Conservation (phyloP, 2,329 filamentous ascomycete species). For the Triangularia verruculosa region DNA sequence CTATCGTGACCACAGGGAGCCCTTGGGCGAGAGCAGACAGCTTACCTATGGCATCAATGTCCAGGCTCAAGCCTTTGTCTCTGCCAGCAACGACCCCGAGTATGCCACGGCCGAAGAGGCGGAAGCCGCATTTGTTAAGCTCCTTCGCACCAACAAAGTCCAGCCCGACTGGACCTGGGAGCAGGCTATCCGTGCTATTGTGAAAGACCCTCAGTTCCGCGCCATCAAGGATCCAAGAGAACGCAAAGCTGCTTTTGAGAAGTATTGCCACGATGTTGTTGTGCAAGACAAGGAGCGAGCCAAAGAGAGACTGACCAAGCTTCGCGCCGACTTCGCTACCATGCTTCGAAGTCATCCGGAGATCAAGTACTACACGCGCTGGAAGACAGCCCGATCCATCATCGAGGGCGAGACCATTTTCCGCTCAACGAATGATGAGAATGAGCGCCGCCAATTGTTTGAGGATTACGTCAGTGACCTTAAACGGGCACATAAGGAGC, state of each 20-base stretch:
- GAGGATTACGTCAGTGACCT: constrained; percentile 88
- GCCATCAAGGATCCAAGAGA: constrained; percentile 91
- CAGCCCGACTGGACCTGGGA: constrained; percentile 93
- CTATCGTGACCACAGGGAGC: constrained; percentile 33
- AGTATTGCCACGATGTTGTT: constrained; percentile 87
- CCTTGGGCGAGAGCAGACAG: constrained; percentile 55
- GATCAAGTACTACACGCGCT: constrained; percentile 94
- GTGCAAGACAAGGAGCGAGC: constrained; percentile 91
- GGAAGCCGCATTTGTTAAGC: constrained; percentile 87
- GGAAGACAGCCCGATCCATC: constrained; percentile 92
- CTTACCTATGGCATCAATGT: constrained; percentile 55
- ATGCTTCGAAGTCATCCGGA: constrained; percentile 97
- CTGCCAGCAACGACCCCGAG: constrained; percentile 69
- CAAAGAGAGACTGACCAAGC: constrained; percentile 86
- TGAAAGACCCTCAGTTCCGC: constrained; percentile 89
- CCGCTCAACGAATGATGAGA: constrained; percentile 82
- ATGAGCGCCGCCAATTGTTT: constrained; percentile 84
- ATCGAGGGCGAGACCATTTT: constrained; percentile 96
- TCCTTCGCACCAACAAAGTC: constrained; percentile 79
- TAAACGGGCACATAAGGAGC: constrained; percentile 74
- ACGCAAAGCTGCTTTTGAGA: constrained; percentile 86
- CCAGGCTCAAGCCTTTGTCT: constrained; percentile 57
- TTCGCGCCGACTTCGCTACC: constrained; percentile 88
- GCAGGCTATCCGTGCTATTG: constrained; percentile 78
- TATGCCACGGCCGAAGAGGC: constrained; percentile 81